Evolutionary conservation across 257 asterid genomes (phyloP).

Genomic region (Nicotiana obtusifolia): DNA sequence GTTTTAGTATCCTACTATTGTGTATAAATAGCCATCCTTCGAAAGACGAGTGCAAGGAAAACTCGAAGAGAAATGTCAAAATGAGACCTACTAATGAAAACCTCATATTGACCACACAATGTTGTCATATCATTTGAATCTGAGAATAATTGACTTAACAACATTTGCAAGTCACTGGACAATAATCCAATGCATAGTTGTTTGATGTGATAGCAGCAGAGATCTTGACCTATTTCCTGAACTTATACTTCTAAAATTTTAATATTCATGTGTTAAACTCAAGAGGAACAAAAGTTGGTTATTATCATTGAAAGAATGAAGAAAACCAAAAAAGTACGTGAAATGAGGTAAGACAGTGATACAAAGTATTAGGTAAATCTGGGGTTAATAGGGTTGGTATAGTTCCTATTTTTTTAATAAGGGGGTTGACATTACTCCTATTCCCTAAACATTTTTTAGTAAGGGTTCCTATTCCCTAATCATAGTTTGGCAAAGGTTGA

Average conservation of each 20-base stretch:
- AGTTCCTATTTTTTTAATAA: background rate
- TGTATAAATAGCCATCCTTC: background rate
- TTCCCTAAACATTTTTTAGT: no score
- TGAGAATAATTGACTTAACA: background rate
- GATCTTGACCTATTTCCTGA: slow-evolving; percentile 1
- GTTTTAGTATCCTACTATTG: background rate
- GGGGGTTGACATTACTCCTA: no score
- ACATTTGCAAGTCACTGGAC: background rate
- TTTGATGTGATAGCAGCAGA: background rate
- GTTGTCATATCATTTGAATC: background rate
- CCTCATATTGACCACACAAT: background rate
- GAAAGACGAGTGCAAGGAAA: background rate
- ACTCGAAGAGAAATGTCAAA: background rate
- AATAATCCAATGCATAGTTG: background rate
- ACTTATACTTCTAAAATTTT: background rate
- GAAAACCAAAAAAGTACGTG: background rate
- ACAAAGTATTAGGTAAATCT: background rate
- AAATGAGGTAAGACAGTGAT: background rate
- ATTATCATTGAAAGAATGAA: background rate
- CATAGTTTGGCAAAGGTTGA: background rate
- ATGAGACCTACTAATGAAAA: background rate
- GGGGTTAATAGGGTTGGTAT: background rate
- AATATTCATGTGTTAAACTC: background rate
- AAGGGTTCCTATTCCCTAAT: background rate
- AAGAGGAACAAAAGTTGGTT: background rate